These are phyloP conservation scores for Basipetospora sp. DNA, from an alignment of 2,329 filamentous ascomycete genomes.

Conservation along the genomic window DNA sequence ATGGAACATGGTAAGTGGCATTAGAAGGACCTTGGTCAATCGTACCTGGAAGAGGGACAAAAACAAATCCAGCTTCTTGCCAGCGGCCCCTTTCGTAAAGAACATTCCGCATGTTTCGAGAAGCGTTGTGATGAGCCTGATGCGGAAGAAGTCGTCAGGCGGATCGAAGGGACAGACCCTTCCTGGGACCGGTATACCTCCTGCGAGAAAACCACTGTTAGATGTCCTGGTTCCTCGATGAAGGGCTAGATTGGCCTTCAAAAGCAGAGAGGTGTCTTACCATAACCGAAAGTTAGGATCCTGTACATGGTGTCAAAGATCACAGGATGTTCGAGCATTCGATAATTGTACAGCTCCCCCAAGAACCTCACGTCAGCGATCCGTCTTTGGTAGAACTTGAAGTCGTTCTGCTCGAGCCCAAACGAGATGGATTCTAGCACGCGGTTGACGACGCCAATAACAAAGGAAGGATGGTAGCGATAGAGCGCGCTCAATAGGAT, in stretches of 20 bases:
- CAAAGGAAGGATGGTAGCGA: constrained; percentile 82
- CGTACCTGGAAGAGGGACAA: constrained; percentile 76
- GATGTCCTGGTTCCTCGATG: too few relatives aligned
- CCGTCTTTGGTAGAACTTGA: constrained; percentile 88
- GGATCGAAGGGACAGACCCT: constrained; percentile 65
- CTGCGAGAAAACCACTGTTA: too few relatives aligned
- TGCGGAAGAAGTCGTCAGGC: constrained; percentile 90
- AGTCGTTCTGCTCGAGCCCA: constrained; percentile 89
- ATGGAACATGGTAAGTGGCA: not conserved
- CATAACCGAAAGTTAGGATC: constrained; percentile 83
- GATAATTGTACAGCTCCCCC: constrained; percentile 92
- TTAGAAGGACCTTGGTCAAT: not conserved
- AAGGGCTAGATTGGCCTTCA: too few relatives aligned
- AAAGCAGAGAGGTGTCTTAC: constrained; percentile 22
- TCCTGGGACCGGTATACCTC: constrained; percentile 68
- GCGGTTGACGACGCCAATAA: constrained; percentile 81
- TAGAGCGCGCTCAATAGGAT: constrained; percentile 80
- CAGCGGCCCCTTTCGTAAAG: constrained; percentile 82
- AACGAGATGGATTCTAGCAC: constrained; percentile 75
- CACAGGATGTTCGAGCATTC: constrained; percentile 86
- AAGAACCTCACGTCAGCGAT: constrained; percentile 94
- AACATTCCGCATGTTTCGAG: constrained; percentile 93
- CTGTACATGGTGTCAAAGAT: constrained; percentile 93
- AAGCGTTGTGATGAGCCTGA: constrained; percentile 75
- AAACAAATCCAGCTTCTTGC: constrained; percentile 97